phyloP scores from a whole-genome alignment of 2,329 filamentous ascomycete species.

The Xenoacremonium recifei region DNA sequence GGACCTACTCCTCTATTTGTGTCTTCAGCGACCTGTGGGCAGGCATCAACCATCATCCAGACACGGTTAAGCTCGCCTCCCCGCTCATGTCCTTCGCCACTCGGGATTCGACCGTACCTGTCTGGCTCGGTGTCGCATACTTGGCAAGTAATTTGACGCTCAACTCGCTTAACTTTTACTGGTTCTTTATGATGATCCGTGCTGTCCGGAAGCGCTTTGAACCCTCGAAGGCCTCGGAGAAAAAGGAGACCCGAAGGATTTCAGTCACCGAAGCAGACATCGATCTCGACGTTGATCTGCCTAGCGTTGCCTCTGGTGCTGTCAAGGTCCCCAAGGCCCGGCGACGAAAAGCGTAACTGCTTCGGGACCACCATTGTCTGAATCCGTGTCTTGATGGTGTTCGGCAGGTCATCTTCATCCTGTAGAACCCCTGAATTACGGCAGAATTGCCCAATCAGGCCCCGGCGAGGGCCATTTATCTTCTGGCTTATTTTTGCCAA shows the following conservation, averaged over 20 bases:
- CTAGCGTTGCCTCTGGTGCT: slow-evolving; percentile 28
- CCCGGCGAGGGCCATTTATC: no score
- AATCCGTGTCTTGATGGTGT: not conserved
- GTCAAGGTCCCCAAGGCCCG: slow-evolving; percentile 16
- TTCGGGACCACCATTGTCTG: not conserved
- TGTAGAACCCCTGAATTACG: no score
- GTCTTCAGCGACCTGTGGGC: slow-evolving; percentile 70
- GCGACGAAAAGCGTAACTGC: slow-evolving; percentile 30
- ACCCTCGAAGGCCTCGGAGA: slow-evolving; percentile 36
- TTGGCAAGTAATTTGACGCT: slow-evolving; percentile 68
- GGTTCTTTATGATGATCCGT: slow-evolving; percentile 85
- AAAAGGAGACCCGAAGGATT: no score
- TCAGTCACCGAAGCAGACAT: slow-evolving; percentile 24
- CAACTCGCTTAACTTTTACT: slow-evolving; percentile 77
- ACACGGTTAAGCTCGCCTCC: slow-evolving; percentile 23
- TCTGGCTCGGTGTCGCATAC: slow-evolving; percentile 70
- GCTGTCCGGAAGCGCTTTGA: slow-evolving; percentile 76
- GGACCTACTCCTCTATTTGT: slow-evolving; percentile 67
- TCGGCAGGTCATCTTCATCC: no score
- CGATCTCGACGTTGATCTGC: slow-evolving; percentile 28
- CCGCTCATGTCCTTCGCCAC: slow-evolving; percentile 44
- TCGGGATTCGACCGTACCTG: slow-evolving; percentile 53
- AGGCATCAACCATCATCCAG: slow-evolving; percentile 41
- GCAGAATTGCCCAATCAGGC: no score
- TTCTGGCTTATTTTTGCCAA: no score